These are phyloP conservation scores for Colletotrichum limetticola DNA, from an alignment of 2,329 filamentous ascomycete species.

Conservation along the genomic window DNA sequence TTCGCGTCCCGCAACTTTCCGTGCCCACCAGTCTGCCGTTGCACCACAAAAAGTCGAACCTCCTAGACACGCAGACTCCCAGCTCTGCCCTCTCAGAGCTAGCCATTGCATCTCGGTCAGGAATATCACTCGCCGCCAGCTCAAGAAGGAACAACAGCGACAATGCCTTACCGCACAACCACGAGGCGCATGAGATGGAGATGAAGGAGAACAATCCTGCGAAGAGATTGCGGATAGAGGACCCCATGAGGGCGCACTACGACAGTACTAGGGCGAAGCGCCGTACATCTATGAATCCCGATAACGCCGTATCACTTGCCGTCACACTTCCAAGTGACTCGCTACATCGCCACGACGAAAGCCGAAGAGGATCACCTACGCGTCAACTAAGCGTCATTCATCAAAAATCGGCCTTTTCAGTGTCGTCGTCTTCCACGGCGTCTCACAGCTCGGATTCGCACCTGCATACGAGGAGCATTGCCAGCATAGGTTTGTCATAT, in stretches of 20 bases:
- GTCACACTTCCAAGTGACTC: slow-evolving; percentile 52
- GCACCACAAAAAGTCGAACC: slow-evolving; percentile 48
- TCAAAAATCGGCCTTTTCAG: slow-evolving; percentile 57
- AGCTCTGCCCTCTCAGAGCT: slow-evolving; percentile 60
- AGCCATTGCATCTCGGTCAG: slow-evolving; percentile 45
- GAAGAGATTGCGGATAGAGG: slow-evolving; percentile 63
- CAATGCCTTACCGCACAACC: slow-evolving; percentile 60
- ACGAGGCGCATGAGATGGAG: slow-evolving; percentile 57
- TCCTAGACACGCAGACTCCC: slow-evolving; percentile 60
- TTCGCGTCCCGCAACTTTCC: slow-evolving; percentile 54
- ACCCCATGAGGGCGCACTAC: slow-evolving; percentile 48
- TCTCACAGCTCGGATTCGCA: slow-evolving; percentile 60
- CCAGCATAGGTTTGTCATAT: slow-evolving; percentile 52
- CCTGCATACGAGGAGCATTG: slow-evolving; percentile 52
- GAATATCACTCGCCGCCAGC: slow-evolving; percentile 54
- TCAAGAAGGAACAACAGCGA: slow-evolving; percentile 61
- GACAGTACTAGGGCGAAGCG: slow-evolving; percentile 62
- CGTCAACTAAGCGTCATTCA: slow-evolving; percentile 59
- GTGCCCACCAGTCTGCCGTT: slow-evolving; percentile 50
- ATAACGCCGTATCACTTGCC: slow-evolving; percentile 47
- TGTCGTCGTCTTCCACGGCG: slow-evolving; percentile 55
- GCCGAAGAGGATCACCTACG: slow-evolving; percentile 62
- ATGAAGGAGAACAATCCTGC: slow-evolving; percentile 62
- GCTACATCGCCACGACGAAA: slow-evolving; percentile 59
- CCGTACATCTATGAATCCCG: slow-evolving; percentile 64